Evolutionary conservation across 139 green algal species (phyloP), one percentile per base, ranked within the genome.

Genomic region (Nannochloris sp.): DNA sequence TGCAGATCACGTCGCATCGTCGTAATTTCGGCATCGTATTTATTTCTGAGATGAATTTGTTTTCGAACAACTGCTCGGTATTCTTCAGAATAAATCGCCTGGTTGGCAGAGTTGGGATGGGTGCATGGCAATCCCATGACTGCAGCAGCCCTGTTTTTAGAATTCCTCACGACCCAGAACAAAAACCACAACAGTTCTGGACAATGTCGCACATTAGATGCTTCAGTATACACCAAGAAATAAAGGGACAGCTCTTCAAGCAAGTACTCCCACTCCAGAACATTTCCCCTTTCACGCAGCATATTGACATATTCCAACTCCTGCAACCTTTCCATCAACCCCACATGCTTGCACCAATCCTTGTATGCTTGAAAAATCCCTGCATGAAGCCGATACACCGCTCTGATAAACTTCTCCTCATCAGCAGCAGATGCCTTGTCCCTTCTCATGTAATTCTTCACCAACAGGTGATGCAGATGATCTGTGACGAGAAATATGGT

Each of bases 171-270:
- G 26, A 71, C 67, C 70, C 74, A 87, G 78, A 86, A 94, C 3
- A 93, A 72, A 58, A 93, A 91, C 73, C 78, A 90, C 29, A 92
- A 12, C 40, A 76, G 55, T 64, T 94, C 85, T 4, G 87, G 83
- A 44, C 80, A 77, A 73, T 94, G 89, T 12, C 87, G 73, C 20
- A 92, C 33, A 64, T 90, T 92, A 61, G 85, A 80, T 31, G 71
- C 77, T 73, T 92, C 85, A 14, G 60, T 76, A 75, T 85, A 94
- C 49, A 95, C 78, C 45, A 94, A 73, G 68, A 91, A 89, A 67
- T 80, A 95, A n/a, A 95, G 66, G 3, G 71, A 66, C 46, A 90
- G 73, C 75, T 90, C 82, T 44, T 79, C 73, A 29, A 79, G 44
- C 9, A 74, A 48, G 33, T 60, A 79, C 68, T 79, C 73, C 73